Evolutionary conservation across 2,329 filamentous ascomycete species (phyloP).

Genomic region (Hypoxylon sp.): DNA sequence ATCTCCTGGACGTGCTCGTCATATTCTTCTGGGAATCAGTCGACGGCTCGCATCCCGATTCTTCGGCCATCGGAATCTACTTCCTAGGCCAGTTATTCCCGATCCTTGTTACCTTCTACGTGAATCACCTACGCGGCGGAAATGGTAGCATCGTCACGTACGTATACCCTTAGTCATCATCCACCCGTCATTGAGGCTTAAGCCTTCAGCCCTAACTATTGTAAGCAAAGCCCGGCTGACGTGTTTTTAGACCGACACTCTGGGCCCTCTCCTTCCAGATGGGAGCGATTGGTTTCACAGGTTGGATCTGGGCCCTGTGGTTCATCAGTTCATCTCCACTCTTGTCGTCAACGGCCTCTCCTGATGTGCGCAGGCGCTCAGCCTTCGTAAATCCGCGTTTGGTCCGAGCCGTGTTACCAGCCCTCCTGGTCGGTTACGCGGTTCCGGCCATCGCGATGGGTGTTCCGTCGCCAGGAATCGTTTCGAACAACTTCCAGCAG

Average conservation of each 20-base stretch:
- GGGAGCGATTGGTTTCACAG: constrained; percentile 9
- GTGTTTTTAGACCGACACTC: constrained; percentile 2
- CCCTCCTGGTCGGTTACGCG: constrained; percentile 1
- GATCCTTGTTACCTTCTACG: constrained; percentile 18
- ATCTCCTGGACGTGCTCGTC: constrained; percentile 27
- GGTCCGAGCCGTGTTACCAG: constrained; percentile 4
- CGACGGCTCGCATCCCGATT: constrained; percentile 27
- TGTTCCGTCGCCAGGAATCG: constrained; percentile 16
- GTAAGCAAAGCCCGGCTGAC: background rate
- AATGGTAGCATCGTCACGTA: constrained; percentile 4
- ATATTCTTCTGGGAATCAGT: constrained; percentile 31
- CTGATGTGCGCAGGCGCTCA: background rate
- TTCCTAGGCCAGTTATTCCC: constrained; percentile 25
- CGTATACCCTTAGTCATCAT: background rate
- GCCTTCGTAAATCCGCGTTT: constrained; percentile 2
- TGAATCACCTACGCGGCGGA: constrained; percentile 14
- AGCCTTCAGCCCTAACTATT: background rate
- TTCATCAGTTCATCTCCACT: constrained; percentile 13
- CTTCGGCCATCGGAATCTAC: constrained; percentile 28
- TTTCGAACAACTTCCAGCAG: constrained; percentile 26
- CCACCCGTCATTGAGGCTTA: background rate
- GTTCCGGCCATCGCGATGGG: constrained; percentile 11
- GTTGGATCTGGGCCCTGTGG: constrained; percentile 7
- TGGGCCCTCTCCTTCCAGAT: constrained; percentile 1
- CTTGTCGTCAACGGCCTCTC: background rate